Evolutionary conservation across 257 asterid genomes (phyloP).

Genomic region (Solanum medicagineum): DNA sequence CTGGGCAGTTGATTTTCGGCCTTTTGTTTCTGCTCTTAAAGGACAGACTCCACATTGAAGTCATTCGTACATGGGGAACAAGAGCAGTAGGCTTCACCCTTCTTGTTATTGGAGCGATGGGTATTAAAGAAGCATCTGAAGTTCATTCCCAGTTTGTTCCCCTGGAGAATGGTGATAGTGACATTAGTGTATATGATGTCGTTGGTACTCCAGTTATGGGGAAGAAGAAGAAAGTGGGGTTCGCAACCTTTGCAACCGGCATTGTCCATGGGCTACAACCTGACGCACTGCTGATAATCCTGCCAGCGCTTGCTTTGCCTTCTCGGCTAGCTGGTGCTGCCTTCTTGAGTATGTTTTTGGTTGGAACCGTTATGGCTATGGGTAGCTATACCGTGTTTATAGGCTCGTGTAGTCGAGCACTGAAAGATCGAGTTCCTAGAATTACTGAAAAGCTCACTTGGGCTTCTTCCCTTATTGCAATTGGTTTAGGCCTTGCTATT

Average conservation of each 20-base stretch:
- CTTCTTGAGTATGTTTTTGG: slow-evolving; percentile 70
- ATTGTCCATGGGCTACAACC: slow-evolving; percentile 96
- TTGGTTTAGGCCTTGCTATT: slow-evolving; percentile 67
- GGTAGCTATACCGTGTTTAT: slow-evolving; percentile 88
- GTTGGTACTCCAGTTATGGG: slow-evolving; percentile 26
- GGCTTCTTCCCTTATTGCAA: slow-evolving; percentile 87
- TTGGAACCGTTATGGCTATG: slow-evolving; percentile 93
- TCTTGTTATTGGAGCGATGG: slow-evolving; percentile 84
- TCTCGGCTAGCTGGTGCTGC: slow-evolving; percentile 97
- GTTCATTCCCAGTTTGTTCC: slow-evolving; percentile 44
- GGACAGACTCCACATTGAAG: slow-evolving; percentile 86
- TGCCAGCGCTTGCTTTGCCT: slow-evolving; percentile 95
- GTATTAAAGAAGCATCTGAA: slow-evolving; percentile 84
- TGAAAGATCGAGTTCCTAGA: slow-evolving; percentile 78
- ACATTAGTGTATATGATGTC: slow-evolving; percentile 36
- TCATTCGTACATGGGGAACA: slow-evolving; percentile 83
- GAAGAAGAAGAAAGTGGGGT: slow-evolving; percentile 88
- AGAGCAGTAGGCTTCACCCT: slow-evolving; percentile 82
- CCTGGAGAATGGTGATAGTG: slow-evolving; percentile 50
- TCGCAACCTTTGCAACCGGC: slow-evolving; percentile 90
- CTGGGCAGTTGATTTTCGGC: slow-evolving; percentile 84
- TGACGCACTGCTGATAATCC: slow-evolving; percentile 73
- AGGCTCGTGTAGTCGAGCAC: slow-evolving; percentile 81
- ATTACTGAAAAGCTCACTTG: slow-evolving; percentile 94
- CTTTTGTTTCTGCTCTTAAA: slow-evolving; percentile 65